These are phyloP conservation scores for Tetrapisispora pingtungensis DNA, from an alignment of 805 yeast species.

Conservation along the genomic window DNA sequence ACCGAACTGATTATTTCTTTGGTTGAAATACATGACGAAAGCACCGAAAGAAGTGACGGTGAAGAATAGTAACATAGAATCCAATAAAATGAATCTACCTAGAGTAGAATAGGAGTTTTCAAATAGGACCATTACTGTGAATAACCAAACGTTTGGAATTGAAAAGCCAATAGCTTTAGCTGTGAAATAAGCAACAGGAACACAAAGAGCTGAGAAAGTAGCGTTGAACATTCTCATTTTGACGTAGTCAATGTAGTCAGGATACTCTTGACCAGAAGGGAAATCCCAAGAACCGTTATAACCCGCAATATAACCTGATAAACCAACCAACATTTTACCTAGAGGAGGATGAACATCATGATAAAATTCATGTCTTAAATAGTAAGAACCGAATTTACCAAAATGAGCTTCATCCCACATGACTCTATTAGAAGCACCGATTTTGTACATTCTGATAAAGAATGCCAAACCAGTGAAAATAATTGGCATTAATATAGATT, in stretches of 20 bases:
- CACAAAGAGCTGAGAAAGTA: slow-evolving; percentile 51
- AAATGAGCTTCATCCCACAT: slow-evolving; percentile 91
- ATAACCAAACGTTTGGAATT: slow-evolving; percentile 44
- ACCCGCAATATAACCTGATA: slow-evolving; percentile 68
- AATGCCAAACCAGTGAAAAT: slow-evolving; percentile 37
- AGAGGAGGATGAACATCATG: slow-evolving; percentile 85
- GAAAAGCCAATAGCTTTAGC: slow-evolving; percentile 48
- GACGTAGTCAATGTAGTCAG: slow-evolving; percentile 49
- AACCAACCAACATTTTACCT: slow-evolving; percentile 71
- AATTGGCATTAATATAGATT: slow-evolving; percentile 34
- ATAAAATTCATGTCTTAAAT: slow-evolving; percentile 68
- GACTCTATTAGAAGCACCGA: slow-evolving; percentile 47
- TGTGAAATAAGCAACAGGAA: slow-evolving; percentile 64
- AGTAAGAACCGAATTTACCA: slow-evolving; percentile 78
- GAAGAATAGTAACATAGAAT: slow-evolving; percentile 67
- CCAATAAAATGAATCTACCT: slow-evolving; percentile 66
- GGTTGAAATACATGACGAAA: slow-evolving; percentile 44
- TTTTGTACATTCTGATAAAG: slow-evolving; percentile 48
- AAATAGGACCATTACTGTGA: slow-evolving; percentile 52
- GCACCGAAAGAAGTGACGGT: slow-evolving; percentile 61
- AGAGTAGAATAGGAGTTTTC: slow-evolving; percentile 63
- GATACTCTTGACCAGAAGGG: slow-evolving; percentile 56
- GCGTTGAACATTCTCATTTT: slow-evolving; percentile 68
- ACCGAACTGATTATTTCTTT: slow-evolving; percentile 43
- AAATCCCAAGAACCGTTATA: slow-evolving; percentile 71